Base-by-base conservation (phyloP, 2,329 filamentous ascomycete genomes). In the Septoria petroselini region DNA sequence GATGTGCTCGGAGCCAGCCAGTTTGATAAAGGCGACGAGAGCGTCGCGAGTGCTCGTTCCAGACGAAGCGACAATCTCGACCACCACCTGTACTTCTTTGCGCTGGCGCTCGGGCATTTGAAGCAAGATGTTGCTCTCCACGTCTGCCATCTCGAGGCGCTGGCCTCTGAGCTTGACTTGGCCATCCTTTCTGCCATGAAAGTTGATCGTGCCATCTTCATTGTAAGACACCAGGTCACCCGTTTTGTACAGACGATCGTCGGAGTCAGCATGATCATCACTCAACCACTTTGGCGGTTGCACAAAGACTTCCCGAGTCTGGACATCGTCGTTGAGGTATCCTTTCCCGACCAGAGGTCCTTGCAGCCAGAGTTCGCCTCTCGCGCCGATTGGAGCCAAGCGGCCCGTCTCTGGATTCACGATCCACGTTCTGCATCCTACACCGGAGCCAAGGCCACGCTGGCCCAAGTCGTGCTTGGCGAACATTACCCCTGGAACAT, bases 101-200 rank as follows among this genome's bases (percentile, higher is more conserved):
- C 15, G 27, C 7, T 1, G 3, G 2, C 8, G 9, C 9, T 31
- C 29, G 9, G n/a, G 9, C 2, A 30, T 34, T 6, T 47, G 31
- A 15, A n/a, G 21, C n/a, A 29, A 23, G 19, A 40, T 33, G 30
- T 40, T 48, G 72, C 11, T 77, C 61, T 71, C 78, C 47, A 75
- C 76, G 62, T 75, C 76, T 5, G 70, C 75, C 40, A 82, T 72
- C 66, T 83, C 86, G 45, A 84, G 76, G 44, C 83, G 72, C 55
- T 80, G 83, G 18, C 86, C 86, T 7, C 76, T 73, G 21, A 86
- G 68, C 67, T 88, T 86, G 45, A 85, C 78, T 63, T 83, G 83
- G 12, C 77, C 78, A 14, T 58, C 50, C 56, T 82, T 84, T 30
- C 84, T 74, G 9, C 82, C 82, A 12, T 81, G 74, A 9, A 39